phyloP scores from a whole-genome alignment of 129 eudicot genomes.

The Tagetes erecta region DNA sequence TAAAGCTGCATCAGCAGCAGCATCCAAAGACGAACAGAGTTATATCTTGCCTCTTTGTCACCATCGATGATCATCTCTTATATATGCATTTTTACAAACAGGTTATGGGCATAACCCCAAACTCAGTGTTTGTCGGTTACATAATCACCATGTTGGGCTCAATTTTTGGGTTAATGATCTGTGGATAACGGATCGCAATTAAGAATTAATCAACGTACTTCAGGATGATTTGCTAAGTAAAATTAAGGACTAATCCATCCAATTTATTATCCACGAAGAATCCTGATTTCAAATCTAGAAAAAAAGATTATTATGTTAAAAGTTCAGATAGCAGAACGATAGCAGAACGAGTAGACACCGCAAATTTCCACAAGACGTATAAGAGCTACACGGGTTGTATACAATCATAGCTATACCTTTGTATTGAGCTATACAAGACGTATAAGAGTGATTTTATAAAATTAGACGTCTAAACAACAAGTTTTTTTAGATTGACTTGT shows the following conservation, averaged over 20 bases:
- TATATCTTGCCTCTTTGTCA: conserved; percentile 9
- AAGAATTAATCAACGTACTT: conserved; percentile 34
- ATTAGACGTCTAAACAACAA: too few relatives aligned
- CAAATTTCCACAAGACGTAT: too few relatives aligned
- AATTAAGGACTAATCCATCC: conserved; percentile 43
- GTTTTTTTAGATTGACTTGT: too few relatives aligned
- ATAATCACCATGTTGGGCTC: conserved; percentile 12
- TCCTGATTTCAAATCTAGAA: conserved; percentile 10
- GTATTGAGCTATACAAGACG: too few relatives aligned
- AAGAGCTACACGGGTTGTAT: too few relatives aligned
- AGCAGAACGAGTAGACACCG: too few relatives aligned
- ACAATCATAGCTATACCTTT: too few relatives aligned
- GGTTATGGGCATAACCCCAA: conserved; percentile 29
- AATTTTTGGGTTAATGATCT: neutral
- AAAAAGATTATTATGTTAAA: conserved; percentile 28
- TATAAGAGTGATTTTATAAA: too few relatives aligned
- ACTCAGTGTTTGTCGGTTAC: conserved; percentile 32
- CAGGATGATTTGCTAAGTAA: conserved; percentile 23
- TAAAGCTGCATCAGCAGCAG: conserved; percentile 15
- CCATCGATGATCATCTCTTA: conserved; percentile 15
- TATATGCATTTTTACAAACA: conserved; percentile 37
- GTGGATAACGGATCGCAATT: conserved; percentile 40
- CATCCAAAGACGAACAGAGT: conserved; percentile 24
- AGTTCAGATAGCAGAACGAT: conserved; percentile 15
- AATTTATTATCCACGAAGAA: neutral